Evolutionary conservation across 176 grass and related monocot species (phyloP).

Genomic region (Tillandsia fasciculata): DNA sequence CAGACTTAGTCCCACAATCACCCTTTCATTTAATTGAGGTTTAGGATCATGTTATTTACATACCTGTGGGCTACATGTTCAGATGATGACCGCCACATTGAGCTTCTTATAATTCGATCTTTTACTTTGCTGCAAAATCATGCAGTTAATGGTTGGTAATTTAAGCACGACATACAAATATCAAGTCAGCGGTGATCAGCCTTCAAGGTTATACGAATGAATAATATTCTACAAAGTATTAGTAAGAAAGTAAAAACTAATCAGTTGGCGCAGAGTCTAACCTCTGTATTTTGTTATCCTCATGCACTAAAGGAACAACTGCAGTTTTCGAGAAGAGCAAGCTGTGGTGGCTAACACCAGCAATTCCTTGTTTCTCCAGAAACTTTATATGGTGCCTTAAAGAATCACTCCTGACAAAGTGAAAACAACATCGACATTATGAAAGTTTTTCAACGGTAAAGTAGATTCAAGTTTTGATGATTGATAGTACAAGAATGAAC

Average conservation of each 20-base stretch:
- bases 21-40: neutral
- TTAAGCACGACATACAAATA: neutral
- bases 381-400: conserved; percentile 60
- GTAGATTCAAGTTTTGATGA: neutral
- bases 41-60: neutral
- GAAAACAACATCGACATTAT: neutral
- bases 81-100: conserved; percentile 26
- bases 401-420: conserved; percentile 49
- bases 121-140: neutral
- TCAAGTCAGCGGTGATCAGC: neutral
- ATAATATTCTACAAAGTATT: neutral
- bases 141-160: neutral
- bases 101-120: conserved; percentile 20
- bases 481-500: too few species aligned
- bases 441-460: neutral
- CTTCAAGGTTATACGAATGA: neutral
- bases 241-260: neutral
- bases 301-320: conserved; percentile 48
- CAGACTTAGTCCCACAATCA: neutral
- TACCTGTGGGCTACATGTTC: conserved; percentile 39
- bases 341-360: conserved; percentile 83
- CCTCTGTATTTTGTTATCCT: conserved; percentile 37
- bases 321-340: conserved; percentile 83
- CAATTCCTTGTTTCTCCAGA: conserved; percentile 68
- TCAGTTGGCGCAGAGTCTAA: conserved; percentile 12